Conservation (phyloP, 768 basidiomycete species). For the Trametes maxima region DNA sequence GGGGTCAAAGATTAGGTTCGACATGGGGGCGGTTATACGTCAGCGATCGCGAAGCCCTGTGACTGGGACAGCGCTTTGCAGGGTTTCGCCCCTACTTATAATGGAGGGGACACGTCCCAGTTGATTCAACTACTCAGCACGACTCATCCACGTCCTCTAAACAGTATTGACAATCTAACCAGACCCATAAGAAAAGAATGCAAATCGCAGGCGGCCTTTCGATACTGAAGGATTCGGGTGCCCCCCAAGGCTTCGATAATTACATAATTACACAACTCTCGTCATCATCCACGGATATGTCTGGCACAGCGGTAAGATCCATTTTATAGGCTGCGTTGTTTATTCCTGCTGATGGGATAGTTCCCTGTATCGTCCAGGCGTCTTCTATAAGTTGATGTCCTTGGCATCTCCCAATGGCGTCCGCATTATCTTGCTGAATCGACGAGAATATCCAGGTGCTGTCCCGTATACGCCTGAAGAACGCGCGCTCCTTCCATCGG, state of each 20-base stretch:
- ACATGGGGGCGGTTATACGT: no score
- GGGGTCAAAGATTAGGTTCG: no score
- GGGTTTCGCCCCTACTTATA: no score
- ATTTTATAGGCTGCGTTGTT: neutral
- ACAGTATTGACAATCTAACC: no score
- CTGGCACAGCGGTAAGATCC: neutral
- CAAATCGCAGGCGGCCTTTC: no score
- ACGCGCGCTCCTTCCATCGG: slow-evolving; percentile 1
- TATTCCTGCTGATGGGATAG: neutral
- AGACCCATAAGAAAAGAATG: neutral
- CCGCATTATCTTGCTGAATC: slow-evolving; percentile 25
- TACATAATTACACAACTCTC: neutral
- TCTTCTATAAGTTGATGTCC: slow-evolving; percentile 12
- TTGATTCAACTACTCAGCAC: no score
- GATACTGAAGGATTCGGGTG: neutral
- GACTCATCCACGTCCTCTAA: no score
- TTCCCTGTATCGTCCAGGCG: neutral
- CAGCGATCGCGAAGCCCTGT: no score
- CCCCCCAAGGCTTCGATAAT: neutral
- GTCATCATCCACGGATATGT: neutral
- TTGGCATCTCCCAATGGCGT: slow-evolving; percentile 17
- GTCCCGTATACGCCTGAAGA: slow-evolving; percentile 22
- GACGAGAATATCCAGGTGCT: slow-evolving; percentile 27
- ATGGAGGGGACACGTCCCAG: no score
- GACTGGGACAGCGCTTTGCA: no score